These are phyloP conservation scores for Chloropicon primus DNA, from an alignment of 139 green algal genomes.

Conservation along the genomic window DNA sequence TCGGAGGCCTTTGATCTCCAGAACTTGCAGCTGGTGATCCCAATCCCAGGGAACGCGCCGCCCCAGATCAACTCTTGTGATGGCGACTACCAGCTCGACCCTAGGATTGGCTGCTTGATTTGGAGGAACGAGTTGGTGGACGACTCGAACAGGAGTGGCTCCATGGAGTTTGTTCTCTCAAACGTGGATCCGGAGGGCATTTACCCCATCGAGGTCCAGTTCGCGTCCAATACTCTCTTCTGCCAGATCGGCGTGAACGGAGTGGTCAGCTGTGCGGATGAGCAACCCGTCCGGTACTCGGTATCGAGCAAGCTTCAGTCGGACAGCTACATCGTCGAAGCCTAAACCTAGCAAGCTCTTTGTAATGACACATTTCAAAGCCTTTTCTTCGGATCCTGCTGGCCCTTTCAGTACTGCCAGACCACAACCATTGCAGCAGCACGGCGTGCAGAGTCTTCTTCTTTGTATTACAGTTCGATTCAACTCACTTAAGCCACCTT, in stretches of 20 bases:
- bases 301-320: neutral
- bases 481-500: too few relatives aligned
- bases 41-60: constrained; percentile 40
- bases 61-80: constrained; percentile 61
- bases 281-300: neutral
- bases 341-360: too few relatives aligned
- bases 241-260: neutral
- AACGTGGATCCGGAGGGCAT: constrained; percentile 56
- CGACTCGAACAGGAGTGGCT: constrained; percentile 67
- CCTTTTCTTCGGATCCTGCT: too few relatives aligned
- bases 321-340: neutral
- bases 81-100: constrained; percentile 76
- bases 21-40: constrained; percentile 83
- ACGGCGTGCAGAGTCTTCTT: too few relatives aligned
- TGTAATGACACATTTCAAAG: too few relatives aligned
- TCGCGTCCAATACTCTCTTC: neutral
- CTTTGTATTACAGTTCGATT: too few relatives aligned
- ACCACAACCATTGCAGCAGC: too few relatives aligned
- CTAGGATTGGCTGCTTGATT: constrained; percentile 39
- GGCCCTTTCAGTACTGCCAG: too few relatives aligned
- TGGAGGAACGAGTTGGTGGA: constrained; percentile 91
- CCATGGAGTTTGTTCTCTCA: constrained; percentile 87
- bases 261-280: neutral
- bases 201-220: constrained; percentile 79
- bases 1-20: constrained; percentile 69